A percentile compares a stretch with the other conserved stretches of the same genome.
phyloP scores from a whole-genome alignment of 805 yeast species.

The Cyberlindnera petersonii region DNA sequence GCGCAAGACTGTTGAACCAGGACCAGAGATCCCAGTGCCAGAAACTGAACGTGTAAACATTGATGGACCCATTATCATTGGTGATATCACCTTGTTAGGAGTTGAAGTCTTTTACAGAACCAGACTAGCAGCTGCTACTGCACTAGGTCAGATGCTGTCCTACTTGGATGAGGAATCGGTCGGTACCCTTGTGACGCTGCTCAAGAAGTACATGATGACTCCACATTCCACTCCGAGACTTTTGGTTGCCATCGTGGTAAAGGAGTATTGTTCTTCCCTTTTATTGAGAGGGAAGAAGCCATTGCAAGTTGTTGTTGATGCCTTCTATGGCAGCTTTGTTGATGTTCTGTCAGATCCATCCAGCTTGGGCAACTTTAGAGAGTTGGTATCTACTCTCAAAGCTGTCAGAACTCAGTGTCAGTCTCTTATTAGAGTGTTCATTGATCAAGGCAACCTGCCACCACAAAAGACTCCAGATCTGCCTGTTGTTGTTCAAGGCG shows the following conservation, averaged over 20 bases:
- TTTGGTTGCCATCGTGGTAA: conserved; percentile 61
- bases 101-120: conserved; percentile 68
- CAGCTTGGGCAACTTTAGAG: conserved; percentile 60
- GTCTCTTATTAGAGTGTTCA: conserved; percentile 73
- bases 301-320: conserved; percentile 26
- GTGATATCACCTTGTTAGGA: conserved; percentile 87
- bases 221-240: conserved; percentile 70
- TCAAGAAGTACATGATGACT: conserved; percentile 25
- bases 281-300: conserved; percentile 18
- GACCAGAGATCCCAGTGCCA: conserved; percentile 43
- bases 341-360: conserved; percentile 41
- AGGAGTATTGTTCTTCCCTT: conserved; percentile 53
- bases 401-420: conserved; percentile 85
- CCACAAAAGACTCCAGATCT: conserved; percentile 70
- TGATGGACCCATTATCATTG: conserved; percentile 87
- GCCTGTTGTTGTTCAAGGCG: conserved; percentile 92
- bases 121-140: conserved; percentile 69
- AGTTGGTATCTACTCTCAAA: conserved; percentile 79
- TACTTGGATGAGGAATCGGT: conserved; percentile 40
- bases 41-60: conserved; percentile 72
- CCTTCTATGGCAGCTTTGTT: conserved; percentile 29
- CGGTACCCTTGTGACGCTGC: conserved; percentile 33
- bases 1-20: conserved; percentile 35
- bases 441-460: conserved; percentile 70
- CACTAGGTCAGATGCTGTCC: conserved; percentile 66